These are phyloP conservation scores for Crassisporium funariophilum DNA, from an alignment of 768 basidiomycete species.

Conservation along the genomic window DNA sequence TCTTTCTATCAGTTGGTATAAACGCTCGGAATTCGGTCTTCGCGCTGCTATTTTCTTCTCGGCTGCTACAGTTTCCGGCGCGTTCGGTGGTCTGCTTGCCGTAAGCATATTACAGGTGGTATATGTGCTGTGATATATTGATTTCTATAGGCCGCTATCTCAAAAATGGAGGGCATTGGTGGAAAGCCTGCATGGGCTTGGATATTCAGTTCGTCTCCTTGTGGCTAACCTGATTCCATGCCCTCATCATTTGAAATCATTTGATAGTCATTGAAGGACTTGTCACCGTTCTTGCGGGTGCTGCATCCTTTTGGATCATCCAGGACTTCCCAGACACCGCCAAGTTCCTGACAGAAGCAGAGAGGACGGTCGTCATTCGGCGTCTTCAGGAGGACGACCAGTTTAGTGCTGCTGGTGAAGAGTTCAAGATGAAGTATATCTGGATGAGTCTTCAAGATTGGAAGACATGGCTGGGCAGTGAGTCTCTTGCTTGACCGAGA, in stretches of 20 bases:
- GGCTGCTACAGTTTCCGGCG: conserved; percentile 80
- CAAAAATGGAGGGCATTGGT: conserved; percentile 71
- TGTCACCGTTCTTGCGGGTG: conserved; percentile 65
- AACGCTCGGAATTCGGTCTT: conserved; percentile 77
- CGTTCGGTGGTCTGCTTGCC: conserved; percentile 76
- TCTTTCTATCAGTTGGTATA: conserved; percentile 42
- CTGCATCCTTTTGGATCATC: conserved; percentile 71
- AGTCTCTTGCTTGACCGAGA: conserved; percentile 14
- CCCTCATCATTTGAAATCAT: not conserved
- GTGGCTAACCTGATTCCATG: not conserved
- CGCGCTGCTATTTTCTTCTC: conserved; percentile 71
- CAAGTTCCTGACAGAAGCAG: conserved; percentile 71
- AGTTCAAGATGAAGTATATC: conserved; percentile 58
- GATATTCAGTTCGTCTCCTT: conserved; percentile 58
- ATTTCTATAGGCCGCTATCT: conserved; percentile 53
- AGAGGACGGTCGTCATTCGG: conserved; percentile 66
- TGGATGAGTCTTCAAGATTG: conserved; percentile 62
- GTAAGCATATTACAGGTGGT: conserved; percentile 30
- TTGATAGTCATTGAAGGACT: conserved; percentile 61
- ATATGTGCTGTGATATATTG: not conserved
- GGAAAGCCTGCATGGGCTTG: conserved; percentile 69
- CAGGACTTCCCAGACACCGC: conserved; percentile 86
- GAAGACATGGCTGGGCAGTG: conserved; percentile 70
- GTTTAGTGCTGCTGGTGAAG: conserved; percentile 74
- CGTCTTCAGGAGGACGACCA: conserved; percentile 68